A percentile compares a stretch with the other conserved stretches of the same genome.
These are phyloP conservation scores for Citrus medica DNA, from an alignment of 345 rosid species.

Conservation along the genomic window DNA sequence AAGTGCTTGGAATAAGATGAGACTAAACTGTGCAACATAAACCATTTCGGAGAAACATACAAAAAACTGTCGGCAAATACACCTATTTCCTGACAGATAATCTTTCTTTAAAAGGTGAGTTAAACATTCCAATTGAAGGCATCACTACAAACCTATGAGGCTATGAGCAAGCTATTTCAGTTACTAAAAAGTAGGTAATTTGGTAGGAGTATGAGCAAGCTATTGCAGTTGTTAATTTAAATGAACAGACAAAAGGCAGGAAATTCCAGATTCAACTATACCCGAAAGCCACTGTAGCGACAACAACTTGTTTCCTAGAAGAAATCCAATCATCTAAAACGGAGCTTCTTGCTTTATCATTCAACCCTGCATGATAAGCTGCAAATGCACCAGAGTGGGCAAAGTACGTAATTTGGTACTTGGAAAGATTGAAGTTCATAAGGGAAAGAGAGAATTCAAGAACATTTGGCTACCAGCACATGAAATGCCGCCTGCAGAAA, in stretches of 20 bases:
- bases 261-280: constrained; percentile 32
- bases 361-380: constrained; percentile 97
- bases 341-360: constrained; percentile 70
- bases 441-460: not conserved
- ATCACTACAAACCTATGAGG: not conserved
- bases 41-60: constrained; percentile 1
- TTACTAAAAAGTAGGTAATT: not conserved
- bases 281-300: constrained; percentile 99
- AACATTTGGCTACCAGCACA: constrained; percentile 59
- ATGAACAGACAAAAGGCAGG: too few species aligned
- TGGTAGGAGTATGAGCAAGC: not conserved
- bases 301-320: constrained; percentile 89
- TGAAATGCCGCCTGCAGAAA: constrained; percentile 68
- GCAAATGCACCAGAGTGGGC: constrained; percentile 23
- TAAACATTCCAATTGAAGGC: not conserved
- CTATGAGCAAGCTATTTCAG: not conserved
- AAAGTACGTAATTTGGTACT: not conserved
- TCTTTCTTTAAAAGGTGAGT: not conserved
- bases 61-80: not conserved
- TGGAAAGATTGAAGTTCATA: not conserved
- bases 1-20: constrained; percentile 8
- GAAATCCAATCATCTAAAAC: constrained; percentile 90
- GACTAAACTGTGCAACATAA: constrained; percentile 2
- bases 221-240: not conserved
- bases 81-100: not conserved